Percentiles rank a stretch among this genome's conserved stretches.
phyloP scores from a whole-genome alignment of 305 asterid genomes.

The Fraxinus velutina region DNA sequence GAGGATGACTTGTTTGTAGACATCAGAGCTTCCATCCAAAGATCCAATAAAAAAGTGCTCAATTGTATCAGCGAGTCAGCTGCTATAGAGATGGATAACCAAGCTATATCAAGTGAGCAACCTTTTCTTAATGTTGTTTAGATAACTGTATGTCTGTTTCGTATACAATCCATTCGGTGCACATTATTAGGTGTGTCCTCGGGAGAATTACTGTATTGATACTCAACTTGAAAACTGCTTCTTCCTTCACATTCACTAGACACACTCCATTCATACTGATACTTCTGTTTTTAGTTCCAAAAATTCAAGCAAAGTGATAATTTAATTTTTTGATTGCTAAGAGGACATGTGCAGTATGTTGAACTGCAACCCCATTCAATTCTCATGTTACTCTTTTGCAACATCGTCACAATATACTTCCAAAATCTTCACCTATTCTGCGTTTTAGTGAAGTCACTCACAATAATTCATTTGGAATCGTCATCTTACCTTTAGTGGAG shows the following conservation, averaged over 20 bases:
- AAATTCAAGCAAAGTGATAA: not conserved
- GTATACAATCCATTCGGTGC: not conserved
- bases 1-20: slow-evolving; percentile 86
- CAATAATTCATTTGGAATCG: no score
- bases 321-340: not conserved
- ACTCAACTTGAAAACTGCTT: not conserved
- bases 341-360: not conserved
- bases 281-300: slow-evolving; percentile 3
- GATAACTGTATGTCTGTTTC: not conserved
- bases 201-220: slow-evolving; percentile 12
- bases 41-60: slow-evolving; percentile 58
- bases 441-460: not conserved
- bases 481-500: not conserved
- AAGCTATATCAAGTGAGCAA: slow-evolving; percentile 55
- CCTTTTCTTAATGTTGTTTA: not conserved
- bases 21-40: slow-evolving; percentile 96
- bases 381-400: not conserved
- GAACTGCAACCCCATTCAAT: not conserved
- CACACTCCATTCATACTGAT: not conserved
- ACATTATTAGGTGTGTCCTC: not conserved
- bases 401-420: not conserved
- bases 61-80: slow-evolving; percentile 32
- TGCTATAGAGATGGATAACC: slow-evolving; percentile 31
- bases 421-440: not conserved
- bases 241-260: not conserved